Conservation (phyloP, 768 basidiomycete species). For the Amanita rimosa region DNA sequence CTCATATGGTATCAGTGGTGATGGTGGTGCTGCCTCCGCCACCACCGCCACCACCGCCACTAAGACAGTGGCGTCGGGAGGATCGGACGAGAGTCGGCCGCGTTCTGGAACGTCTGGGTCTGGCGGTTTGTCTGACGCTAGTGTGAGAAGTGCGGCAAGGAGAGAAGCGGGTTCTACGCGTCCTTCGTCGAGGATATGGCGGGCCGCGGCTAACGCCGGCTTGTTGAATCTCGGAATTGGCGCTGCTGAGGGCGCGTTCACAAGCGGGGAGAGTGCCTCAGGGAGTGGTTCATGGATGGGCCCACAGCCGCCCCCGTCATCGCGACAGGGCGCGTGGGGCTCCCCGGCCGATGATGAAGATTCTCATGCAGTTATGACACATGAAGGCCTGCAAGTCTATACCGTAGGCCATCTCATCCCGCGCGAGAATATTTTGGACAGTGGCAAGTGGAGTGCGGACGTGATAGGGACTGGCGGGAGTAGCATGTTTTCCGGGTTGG, state of each 20-base stretch:
- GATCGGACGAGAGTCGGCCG: neutral
- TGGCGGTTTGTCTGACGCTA: too few species aligned
- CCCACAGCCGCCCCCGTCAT: neutral
- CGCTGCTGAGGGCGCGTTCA: neutral
- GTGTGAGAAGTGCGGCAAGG: neutral
- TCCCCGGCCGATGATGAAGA: slow-evolving; percentile 8
- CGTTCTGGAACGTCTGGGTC: too few species aligned
- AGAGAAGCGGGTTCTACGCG: neutral
- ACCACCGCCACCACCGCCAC: neutral
- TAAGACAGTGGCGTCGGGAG: neutral
- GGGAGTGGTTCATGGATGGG: slow-evolving; percentile 1
- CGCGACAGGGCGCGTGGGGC: slow-evolving; percentile 6
- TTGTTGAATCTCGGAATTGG: slow-evolving; percentile 3
- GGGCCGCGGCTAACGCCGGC: slow-evolving; percentile 12
- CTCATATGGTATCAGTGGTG: neutral
- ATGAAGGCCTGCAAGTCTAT: slow-evolving; percentile 70
- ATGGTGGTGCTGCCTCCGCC: too few species aligned
- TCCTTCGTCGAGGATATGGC: slow-evolving; percentile 11
- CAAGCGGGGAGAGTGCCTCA: neutral
- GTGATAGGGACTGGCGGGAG: slow-evolving; percentile 14
- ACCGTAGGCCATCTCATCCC: slow-evolving; percentile 73
- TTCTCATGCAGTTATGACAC: slow-evolving; percentile 18
- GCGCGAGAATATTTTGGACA: slow-evolving; percentile 35
- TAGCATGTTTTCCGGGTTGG: slow-evolving; percentile 14
- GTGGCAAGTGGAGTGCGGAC: slow-evolving; percentile 55